phyloP scores from a whole-genome alignment of 257 asterid genomes.

The Lycium barbarum region DNA sequence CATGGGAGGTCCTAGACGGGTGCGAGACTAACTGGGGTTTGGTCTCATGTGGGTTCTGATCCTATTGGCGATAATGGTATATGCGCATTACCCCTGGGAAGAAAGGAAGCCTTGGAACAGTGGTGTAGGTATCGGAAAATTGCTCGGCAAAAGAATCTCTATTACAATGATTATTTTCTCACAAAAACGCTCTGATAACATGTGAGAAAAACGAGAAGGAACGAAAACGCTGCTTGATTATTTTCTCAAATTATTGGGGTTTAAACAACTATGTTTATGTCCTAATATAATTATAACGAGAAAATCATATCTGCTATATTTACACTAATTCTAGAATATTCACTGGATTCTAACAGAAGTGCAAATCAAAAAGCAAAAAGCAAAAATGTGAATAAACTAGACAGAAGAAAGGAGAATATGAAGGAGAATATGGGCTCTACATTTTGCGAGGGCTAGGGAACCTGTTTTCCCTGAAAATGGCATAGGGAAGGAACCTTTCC shows the following conservation, averaged over 20 bases:
- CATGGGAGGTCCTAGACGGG: not conserved
- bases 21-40: not conserved
- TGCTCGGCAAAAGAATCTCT: not conserved
- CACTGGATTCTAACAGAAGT: not conserved
- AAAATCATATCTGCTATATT: conserved; percentile 15
- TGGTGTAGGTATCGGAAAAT: not conserved
- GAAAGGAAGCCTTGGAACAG: not conserved
- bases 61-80: not conserved
- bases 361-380: not conserved
- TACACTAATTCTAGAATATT: not conserved
- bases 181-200: not conserved
- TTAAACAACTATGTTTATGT: not conserved
- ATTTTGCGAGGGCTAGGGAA: too few species aligned
- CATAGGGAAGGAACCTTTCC: too few species aligned
- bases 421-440: not conserved
- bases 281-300: not conserved
- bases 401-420: not conserved
- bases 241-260: conserved; percentile 18
- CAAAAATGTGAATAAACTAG: not conserved
- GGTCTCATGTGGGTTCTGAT: not conserved
- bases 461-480: too few species aligned
- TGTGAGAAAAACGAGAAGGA: conserved; percentile 11
- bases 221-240: not conserved
- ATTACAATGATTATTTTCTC: not conserved
- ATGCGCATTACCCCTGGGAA: not conserved